These are phyloP conservation scores for Cornus controversa DNA, from an alignment of 148 eudicot species.

Conservation along the genomic window DNA sequence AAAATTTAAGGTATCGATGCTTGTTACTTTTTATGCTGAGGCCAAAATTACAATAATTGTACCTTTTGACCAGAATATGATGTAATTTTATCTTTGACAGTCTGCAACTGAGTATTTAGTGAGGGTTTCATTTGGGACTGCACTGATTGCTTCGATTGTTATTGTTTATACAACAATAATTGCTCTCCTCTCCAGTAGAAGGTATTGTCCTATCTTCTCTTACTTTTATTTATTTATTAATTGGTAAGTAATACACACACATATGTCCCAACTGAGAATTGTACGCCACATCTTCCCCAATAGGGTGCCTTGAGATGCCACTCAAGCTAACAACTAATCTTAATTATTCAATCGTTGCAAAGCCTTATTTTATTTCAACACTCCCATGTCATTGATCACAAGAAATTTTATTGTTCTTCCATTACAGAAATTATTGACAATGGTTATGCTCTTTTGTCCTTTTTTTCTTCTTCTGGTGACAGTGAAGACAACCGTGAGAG, in stretches of 20 bases:
- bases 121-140: constrained; percentile 94
- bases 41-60: neutral
- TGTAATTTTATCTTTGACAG: constrained; percentile 41
- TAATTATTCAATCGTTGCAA: neutral
- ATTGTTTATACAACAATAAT: constrained; percentile 83
- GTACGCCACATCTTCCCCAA: no score
- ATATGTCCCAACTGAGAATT: no score
- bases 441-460: neutral
- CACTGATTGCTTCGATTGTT: constrained; percentile 89
- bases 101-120: constrained; percentile 77
- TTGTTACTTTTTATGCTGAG: neutral
- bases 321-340: neutral
- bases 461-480: constrained; percentile 11
- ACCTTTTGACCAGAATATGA: constrained; percentile 3
- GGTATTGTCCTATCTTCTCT: constrained; percentile 34
- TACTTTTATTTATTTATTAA: no score
- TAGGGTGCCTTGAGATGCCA: no score
- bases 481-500: constrained; percentile 79
- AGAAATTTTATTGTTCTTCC: neutral
- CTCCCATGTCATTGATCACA: neutral
- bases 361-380: constrained; percentile 8
- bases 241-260: no score
- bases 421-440: no score
- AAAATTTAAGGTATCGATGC: constrained; percentile 66
- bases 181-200: constrained; percentile 70